Base-by-base conservation (phyloP, 164 flowering plant species). In the Vitis rotundifolia region DNA sequence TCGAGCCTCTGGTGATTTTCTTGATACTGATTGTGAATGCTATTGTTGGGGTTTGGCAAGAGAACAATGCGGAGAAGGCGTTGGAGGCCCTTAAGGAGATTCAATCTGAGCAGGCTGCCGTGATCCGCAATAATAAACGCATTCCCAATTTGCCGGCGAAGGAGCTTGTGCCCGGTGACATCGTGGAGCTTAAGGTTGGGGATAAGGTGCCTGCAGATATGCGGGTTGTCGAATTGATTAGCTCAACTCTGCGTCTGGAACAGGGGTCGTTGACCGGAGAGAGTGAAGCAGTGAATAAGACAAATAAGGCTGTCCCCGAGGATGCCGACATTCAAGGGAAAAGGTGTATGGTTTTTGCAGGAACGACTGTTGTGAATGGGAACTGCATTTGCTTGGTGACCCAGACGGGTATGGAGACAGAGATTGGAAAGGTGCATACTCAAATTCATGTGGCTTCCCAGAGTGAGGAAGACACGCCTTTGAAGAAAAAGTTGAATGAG, bases 191-290 rank as follows among this genome's bases (percentile, higher is more conserved):
- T 11, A 72, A 68, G 64, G 84, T 85, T 18, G 89, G 89, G 28
- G 89, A 85, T 61, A 85, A 81, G 72, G 85, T 77, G 48, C 87
- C 89, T 49, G 89, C 89, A 0, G 89, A 85, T 75, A 80, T 83
- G 89, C 73, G 87, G 22, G 82, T 85, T 22, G 28, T 84, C 75
- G 65, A 65, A 14, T 73, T 86, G 72, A 77, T 82, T 52, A 84
- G 86, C 80, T 86, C 89, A 3, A 84, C 89, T 2, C 50, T 84
- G 28, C 67, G 89, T 67, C 61, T 86, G 15, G 88, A 86, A 77
- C 89, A 86, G 74, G 87, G 89, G 12, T 82, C 87, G 0, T 64
- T 86, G 74, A 86, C 89, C 0, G 89, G 89, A 31, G 89, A 86
- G 82, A 84, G 87, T 63, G 86, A 79, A 65, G 87, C 89, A 0